phyloP scores from a whole-genome alignment of 441 rosid genomes.

The Eruca vesicaria region DNA sequence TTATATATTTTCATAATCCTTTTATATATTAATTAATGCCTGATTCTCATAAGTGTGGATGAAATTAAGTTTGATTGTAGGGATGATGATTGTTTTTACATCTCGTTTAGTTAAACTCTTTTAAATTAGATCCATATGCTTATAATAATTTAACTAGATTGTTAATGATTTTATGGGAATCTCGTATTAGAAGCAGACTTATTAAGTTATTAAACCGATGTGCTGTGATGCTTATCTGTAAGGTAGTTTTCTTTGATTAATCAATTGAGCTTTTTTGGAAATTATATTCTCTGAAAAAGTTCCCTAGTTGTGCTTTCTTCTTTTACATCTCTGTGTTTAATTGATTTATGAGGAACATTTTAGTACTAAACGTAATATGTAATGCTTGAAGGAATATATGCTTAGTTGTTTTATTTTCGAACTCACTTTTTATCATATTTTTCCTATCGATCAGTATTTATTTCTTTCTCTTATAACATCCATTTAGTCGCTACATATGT shows the following conservation, averaged over 20 bases:
- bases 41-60: slow-evolving; percentile 23
- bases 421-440: background rate
- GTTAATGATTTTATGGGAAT: slow-evolving; percentile 25
- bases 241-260: slow-evolving; percentile 30
- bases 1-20: background rate
- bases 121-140: slow-evolving; percentile 3
- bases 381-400: background rate
- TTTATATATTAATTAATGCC: background rate
- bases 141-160: slow-evolving; percentile 9
- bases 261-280: slow-evolving; percentile 1
- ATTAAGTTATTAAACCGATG: slow-evolving; percentile 26
- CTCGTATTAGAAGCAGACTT: slow-evolving; percentile 19
- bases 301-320: slow-evolving; percentile 12
- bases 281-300: slow-evolving; percentile 28
- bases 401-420: background rate
- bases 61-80: slow-evolving; percentile 11
- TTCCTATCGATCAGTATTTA: background rate
- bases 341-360: background rate
- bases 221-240: slow-evolving; percentile 35
- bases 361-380: slow-evolving; percentile 5
- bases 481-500: background rate
- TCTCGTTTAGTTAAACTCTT: background rate
- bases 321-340: slow-evolving; percentile 10
- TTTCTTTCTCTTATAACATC: background rate
- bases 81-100: background rate